Evolutionary conservation across 2,329 filamentous ascomycete genomes (phyloP).

Genomic region (Fusarium concolor): DNA sequence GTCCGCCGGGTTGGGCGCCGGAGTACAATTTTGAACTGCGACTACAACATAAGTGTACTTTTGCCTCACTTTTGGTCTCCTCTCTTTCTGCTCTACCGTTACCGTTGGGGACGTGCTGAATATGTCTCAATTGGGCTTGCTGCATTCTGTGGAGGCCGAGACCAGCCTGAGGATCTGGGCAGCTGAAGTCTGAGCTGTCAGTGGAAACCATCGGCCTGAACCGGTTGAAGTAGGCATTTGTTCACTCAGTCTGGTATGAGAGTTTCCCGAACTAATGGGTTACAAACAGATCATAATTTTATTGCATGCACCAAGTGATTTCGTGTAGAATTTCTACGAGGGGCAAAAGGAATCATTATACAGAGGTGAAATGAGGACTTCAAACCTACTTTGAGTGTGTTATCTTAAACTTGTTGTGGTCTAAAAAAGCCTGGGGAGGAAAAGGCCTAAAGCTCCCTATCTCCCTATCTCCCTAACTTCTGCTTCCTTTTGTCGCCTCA

Average conservation of each 20-base stretch:
- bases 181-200: background rate
- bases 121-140: background rate
- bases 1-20: constrained; percentile 31
- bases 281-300: too few relatives aligned
- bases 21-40: constrained; percentile 3
- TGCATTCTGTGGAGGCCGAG: constrained; percentile 11
- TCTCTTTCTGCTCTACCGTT: background rate
- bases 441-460: too few relatives aligned
- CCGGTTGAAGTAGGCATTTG: constrained; percentile 9
- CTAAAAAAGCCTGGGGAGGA: too few relatives aligned
- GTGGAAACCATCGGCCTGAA: constrained; percentile 16
- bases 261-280: background rate
- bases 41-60: background rate
- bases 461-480: too few relatives aligned
- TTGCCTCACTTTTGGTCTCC: constrained; percentile 12
- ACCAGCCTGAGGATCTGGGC: constrained; percentile 7
- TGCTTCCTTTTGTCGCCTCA: too few relatives aligned
- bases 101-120: constrained; percentile 5
- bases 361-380: background rate
- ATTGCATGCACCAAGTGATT: too few relatives aligned
- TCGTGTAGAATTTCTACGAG: background rate
- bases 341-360: too few relatives aligned
- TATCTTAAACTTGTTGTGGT: background rate
- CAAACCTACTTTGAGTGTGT: background rate
- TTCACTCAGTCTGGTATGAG: background rate